Percentiles rank a stretch among this genome's conserved stretches.
phyloP scores from a whole-genome alignment of 768 basidiomycete species.

The Rhodotorula taiwanensis region DNA sequence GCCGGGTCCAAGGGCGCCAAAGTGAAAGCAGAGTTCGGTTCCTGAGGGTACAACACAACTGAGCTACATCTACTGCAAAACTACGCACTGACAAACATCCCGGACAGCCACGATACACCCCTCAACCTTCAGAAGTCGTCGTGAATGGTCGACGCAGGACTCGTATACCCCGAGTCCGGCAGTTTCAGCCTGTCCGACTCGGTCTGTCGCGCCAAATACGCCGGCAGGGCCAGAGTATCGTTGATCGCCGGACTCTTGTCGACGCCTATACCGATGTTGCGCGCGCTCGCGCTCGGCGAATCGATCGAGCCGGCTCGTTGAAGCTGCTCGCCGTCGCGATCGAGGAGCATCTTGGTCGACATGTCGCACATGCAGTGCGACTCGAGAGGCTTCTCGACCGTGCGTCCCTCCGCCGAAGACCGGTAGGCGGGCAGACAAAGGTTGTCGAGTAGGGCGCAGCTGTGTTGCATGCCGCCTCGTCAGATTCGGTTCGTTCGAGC shows the following conservation, averaged over 20 bases:
- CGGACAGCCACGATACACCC: too few relatives aligned
- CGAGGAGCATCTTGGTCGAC: neutral
- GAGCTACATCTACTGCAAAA: too few relatives aligned
- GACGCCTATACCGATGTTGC: conserved; percentile 1
- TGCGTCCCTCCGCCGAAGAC: neutral
- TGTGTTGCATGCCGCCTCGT: too few relatives aligned
- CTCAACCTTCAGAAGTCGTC: too few relatives aligned
- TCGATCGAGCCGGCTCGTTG: neutral
- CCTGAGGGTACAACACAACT: neutral
- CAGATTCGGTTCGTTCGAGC: too few relatives aligned
- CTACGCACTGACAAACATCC: too few relatives aligned
- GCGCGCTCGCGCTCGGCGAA: neutral
- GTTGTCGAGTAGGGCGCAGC: conserved; percentile 22
- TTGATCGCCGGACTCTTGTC: neutral
- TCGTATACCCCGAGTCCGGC: too few relatives aligned
- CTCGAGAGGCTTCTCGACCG: neutral
- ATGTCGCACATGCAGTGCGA: conserved; percentile 1
- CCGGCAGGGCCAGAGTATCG: too few relatives aligned
- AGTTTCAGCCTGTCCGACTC: too few relatives aligned
- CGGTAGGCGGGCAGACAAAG: conserved; percentile 25
- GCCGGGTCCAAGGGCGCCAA: neutral
- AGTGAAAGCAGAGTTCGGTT: neutral
- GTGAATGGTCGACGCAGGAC: too few relatives aligned
- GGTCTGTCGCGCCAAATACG: too few relatives aligned
- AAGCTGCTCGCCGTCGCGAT: neutral